Conservation (phyloP, 352 stramenopile species). For the Phytophthora citricola region DNA sequence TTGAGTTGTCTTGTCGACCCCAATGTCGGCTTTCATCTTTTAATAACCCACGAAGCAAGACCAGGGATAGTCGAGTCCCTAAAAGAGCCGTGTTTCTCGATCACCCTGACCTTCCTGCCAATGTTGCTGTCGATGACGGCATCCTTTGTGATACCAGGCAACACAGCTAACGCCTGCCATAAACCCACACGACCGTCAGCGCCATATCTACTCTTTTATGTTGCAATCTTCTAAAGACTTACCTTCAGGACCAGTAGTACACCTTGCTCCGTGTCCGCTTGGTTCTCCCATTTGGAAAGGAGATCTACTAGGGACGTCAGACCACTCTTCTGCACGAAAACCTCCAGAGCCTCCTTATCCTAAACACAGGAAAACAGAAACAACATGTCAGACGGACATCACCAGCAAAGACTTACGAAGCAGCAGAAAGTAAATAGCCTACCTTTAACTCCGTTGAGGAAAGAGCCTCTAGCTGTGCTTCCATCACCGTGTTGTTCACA, state of each 20-base stretch:
- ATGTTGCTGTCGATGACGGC: conserved; percentile 56
- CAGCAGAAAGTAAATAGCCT: conserved; percentile 3
- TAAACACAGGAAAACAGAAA: conserved; percentile 10
- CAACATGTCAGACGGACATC: neutral
- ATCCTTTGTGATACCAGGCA: conserved; percentile 61
- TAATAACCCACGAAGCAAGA: conserved; percentile 60
- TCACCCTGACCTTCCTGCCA: conserved; percentile 50
- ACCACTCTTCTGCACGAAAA: conserved; percentile 63
- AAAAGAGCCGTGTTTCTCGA: conserved; percentile 45
- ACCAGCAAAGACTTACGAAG: neutral
- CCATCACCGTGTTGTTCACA: conserved; percentile 29
- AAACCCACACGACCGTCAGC: conserved; percentile 2
- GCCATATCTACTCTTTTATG: neutral
- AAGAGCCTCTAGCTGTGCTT: conserved; percentile 47
- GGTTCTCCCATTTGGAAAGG: conserved; percentile 53
- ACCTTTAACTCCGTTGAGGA: conserved; percentile 48
- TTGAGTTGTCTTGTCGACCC: conserved; percentile 21
- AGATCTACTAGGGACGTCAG: conserved; percentile 52
- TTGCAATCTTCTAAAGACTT: neutral
- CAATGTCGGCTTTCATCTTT: conserved; percentile 62
- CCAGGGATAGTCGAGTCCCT: conserved; percentile 40
- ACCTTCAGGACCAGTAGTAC: conserved; percentile 77
- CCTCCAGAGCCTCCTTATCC: conserved; percentile 55
- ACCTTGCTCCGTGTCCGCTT: conserved; percentile 55
- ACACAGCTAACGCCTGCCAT: conserved; percentile 54